phyloP scores from a whole-genome alignment of 1,139 yeast genomes.

The Candida sanyaensis region DNA sequence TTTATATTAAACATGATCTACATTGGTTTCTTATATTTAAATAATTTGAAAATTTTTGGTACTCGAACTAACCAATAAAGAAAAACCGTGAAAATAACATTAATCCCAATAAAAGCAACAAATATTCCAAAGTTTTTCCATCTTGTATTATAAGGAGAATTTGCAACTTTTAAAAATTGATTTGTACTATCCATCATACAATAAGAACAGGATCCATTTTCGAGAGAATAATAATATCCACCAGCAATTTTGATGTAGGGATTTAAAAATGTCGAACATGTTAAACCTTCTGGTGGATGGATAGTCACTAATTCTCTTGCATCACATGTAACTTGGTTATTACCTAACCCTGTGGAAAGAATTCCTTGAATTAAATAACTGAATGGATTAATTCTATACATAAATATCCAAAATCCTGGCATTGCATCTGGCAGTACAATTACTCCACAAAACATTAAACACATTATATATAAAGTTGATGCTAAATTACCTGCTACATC shows the following conservation, averaged over 20 bases:
- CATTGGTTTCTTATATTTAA: not conserved
- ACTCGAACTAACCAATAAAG: conserved; percentile 79
- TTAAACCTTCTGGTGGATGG: conserved; percentile 46
- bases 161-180: conserved; percentile 46
- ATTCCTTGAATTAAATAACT: conserved; percentile 53
- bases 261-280: conserved; percentile 56
- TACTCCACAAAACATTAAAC: conserved; percentile 41
- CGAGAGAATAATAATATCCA: conserved; percentile 38
- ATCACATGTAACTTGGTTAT: conserved; percentile 26
- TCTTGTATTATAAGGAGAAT: conserved; percentile 45
- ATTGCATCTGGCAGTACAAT: conserved; percentile 25
- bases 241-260: conserved; percentile 48
- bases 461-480: conserved; percentile 28
- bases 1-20: not conserved
- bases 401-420: conserved; percentile 53
- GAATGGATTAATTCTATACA: conserved; percentile 66
- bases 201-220: conserved; percentile 43
- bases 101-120: conserved; percentile 48
- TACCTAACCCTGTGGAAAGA: conserved; percentile 28
- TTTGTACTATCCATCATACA: conserved; percentile 56
- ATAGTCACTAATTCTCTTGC: conserved; percentile 27
- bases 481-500: conserved; percentile 43
- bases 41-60: conserved; percentile 46
- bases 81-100: conserved; percentile 51
- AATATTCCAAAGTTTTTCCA: conserved; percentile 76